A percentile compares a stretch with the other conserved stretches of the same genome.
Evolutionary conservation across 2,329 filamentous ascomycete genomes (phyloP).

Genomic region (Fusarium coicis): DNA sequence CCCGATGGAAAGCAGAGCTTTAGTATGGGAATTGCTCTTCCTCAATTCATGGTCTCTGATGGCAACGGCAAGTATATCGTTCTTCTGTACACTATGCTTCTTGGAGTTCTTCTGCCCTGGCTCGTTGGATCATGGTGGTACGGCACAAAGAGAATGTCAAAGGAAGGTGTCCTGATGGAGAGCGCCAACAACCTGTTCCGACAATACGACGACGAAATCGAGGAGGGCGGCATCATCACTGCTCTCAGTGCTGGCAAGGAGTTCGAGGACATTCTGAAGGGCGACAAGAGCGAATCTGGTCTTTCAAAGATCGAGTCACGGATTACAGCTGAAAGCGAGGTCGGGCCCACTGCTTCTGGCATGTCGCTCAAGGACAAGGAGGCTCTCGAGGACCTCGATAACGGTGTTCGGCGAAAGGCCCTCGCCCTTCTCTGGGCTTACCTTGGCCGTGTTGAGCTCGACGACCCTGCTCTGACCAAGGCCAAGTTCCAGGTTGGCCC

Average conservation of each 20-base stretch:
- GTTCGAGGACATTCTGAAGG: slow-evolving; percentile 79
- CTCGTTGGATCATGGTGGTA: slow-evolving; percentile 99
- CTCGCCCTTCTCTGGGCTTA: slow-evolving; percentile 95
- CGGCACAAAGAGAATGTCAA: slow-evolving; percentile 90
- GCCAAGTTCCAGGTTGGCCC: slow-evolving; percentile 92
- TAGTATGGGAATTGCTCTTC: slow-evolving; percentile 96
- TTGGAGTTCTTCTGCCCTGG: slow-evolving; percentile 92
- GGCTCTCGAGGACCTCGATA: slow-evolving; percentile 82
- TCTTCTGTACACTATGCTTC: slow-evolving; percentile 85
- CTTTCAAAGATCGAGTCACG: slow-evolving; percentile 86
- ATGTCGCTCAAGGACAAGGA: slow-evolving; percentile 79
- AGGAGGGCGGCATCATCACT: slow-evolving; percentile 81
- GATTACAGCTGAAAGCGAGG: slow-evolving; percentile 71
- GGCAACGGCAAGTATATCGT: slow-evolving; percentile 97
- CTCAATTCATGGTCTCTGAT: slow-evolving; percentile 90
- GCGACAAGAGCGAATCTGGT: slow-evolving; percentile 81
- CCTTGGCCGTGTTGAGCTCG: slow-evolving; percentile 86
- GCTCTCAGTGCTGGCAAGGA: slow-evolving; percentile 89
- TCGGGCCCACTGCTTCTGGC: slow-evolving; percentile 62
- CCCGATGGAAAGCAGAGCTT: slow-evolving; percentile 98
- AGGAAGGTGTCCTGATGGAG: slow-evolving; percentile 91
- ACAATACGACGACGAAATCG: slow-evolving; percentile 87
- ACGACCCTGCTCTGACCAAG: slow-evolving; percentile 79
- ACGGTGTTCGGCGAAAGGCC: slow-evolving; percentile 83
- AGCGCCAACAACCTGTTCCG: slow-evolving; percentile 95